A percentile compares a stretch with the other conserved stretches of the same genome.
phyloP scores from a whole-genome alignment of 306 rosid genomes.

The Cicer cuneatum region DNA sequence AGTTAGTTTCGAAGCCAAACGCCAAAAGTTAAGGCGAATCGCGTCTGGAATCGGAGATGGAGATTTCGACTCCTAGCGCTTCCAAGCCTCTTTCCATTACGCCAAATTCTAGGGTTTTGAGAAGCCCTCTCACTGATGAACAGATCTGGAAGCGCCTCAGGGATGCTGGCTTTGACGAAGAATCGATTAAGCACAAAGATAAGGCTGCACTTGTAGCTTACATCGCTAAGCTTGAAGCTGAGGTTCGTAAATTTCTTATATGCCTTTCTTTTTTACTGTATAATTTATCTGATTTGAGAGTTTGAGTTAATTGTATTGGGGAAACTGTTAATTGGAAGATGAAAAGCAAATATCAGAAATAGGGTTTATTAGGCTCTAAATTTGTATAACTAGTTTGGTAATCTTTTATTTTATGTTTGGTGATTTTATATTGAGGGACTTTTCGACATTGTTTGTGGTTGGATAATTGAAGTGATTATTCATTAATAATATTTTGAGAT shows the following conservation, averaged over 20 bases:
- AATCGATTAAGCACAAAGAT: constrained; percentile 75
- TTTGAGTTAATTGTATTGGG: constrained; percentile 18
- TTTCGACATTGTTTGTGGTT: constrained; percentile 10
- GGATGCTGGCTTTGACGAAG: constrained; percentile 90
- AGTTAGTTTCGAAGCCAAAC: background rate
- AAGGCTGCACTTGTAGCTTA: constrained; percentile 91
- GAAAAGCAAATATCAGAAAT: background rate
- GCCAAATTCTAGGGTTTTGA: constrained; percentile 87
- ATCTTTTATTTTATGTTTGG: constrained; percentile 11
- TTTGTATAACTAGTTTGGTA: background rate
- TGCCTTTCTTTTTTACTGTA: background rate
- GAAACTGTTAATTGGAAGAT: background rate
- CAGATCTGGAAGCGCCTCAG: constrained; percentile 85
- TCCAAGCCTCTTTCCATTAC: constrained; percentile 69
- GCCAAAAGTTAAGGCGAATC: background rate
- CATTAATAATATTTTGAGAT: constrained; percentile 15
- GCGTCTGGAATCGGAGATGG: constrained; percentile 47
- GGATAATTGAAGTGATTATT: constrained; percentile 22
- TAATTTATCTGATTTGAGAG: background rate
- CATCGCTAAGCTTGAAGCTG: constrained; percentile 91
- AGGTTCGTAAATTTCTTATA: constrained; percentile 55
- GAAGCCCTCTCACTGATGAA: constrained; percentile 74
- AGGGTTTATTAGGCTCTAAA: background rate
- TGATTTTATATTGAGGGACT: background rate
- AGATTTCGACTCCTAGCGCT: constrained; percentile 66